phyloP scores from a whole-genome alignment of 1,139 yeast genomes.

The Sugiyamaella sp. region DNA sequence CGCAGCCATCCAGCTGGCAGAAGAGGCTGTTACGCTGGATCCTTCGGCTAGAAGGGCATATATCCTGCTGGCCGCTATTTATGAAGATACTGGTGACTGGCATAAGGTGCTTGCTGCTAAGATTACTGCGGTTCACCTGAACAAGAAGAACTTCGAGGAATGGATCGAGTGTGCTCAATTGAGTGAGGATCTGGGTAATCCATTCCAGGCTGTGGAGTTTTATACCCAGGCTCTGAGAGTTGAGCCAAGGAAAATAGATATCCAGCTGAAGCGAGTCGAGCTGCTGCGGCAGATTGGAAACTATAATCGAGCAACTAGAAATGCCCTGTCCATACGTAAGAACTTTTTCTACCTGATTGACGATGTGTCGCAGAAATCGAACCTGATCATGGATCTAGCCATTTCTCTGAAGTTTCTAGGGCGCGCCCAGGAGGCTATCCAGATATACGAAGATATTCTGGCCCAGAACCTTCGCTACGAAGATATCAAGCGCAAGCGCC shows the following conservation, averaged over 20 bases:
- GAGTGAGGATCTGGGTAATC: slow-evolving; percentile 69
- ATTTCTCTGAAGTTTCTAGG: slow-evolving; percentile 74
- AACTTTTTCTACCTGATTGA: slow-evolving; percentile 52
- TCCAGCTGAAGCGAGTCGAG: slow-evolving; percentile 53
- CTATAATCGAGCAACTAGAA: slow-evolving; percentile 72
- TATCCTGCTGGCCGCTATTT: slow-evolving; percentile 82
- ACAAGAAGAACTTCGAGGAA: slow-evolving; percentile 73
- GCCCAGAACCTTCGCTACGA: slow-evolving; percentile 27
- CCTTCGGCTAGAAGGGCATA: slow-evolving; percentile 81
- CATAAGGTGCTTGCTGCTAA: slow-evolving; percentile 80
- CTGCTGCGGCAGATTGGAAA: slow-evolving; percentile 68
- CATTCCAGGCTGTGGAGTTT: slow-evolving; percentile 82
- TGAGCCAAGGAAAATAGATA: slow-evolving; percentile 34
- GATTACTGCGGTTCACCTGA: slow-evolving; percentile 81
- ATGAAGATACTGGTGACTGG: slow-evolving; percentile 64
- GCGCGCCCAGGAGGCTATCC: slow-evolving; percentile 78
- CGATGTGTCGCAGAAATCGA: slow-evolving; percentile 46
- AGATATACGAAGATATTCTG: slow-evolving; percentile 57
- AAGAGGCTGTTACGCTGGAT: slow-evolving; percentile 77
- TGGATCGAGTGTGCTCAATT: slow-evolving; percentile 86
- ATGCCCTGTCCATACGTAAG: slow-evolving; percentile 64
- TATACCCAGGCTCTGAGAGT: slow-evolving; percentile 45
- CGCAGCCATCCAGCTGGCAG: slow-evolving; percentile 62
- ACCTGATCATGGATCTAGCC: slow-evolving; percentile 72
- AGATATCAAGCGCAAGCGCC: slow-evolving; percentile 2